Evolutionary conservation across 164 flowering plant genomes (phyloP).

Genomic region (Aristolochia contorta): DNA sequence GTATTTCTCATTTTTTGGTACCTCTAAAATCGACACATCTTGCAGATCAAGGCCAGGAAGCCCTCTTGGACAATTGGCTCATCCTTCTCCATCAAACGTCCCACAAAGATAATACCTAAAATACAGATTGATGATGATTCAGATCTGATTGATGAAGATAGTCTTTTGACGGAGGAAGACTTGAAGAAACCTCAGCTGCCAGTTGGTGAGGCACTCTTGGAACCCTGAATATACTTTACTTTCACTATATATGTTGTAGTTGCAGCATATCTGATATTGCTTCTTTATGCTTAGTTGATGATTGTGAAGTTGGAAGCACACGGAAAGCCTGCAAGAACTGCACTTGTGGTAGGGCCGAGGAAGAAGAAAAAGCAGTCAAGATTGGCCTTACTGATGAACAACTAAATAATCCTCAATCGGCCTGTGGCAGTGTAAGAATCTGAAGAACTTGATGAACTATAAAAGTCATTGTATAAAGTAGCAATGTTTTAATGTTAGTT

Average conservation of each 20-base stretch:
- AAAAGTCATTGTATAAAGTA: neutral
- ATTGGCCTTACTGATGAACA: constrained; percentile 66
- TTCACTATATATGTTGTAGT: neutral
- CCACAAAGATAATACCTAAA: constrained; percentile 40
- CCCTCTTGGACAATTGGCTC: constrained; percentile 91
- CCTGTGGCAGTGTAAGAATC: constrained; percentile 87
- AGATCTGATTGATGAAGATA: constrained; percentile 94
- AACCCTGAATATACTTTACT: neutral
- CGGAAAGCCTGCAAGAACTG: constrained; percentile 98
- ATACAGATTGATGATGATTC: constrained; percentile 67
- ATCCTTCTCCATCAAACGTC: constrained; percentile 68
- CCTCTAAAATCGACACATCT: neutral
- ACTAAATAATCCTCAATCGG: constrained; percentile 76
- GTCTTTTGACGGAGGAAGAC: constrained; percentile 85
- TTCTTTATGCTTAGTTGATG: constrained; percentile 41
- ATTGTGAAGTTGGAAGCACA: constrained; percentile 86
- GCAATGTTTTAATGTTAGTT: neutral
- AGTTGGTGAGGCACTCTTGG: constrained; percentile 24
- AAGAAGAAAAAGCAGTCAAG: constrained; percentile 58
- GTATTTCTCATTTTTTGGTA: neutral
- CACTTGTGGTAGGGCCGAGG: constrained; percentile 91
- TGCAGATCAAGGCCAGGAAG: constrained; percentile 64
- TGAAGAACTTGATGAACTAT: neutral
- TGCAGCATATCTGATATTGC: neutral
- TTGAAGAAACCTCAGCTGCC: constrained; percentile 78